Percentiles rank a stretch among this genome's conserved stretches.
Evolutionary conservation across 2,329 filamentous ascomycete species (phyloP).

Genomic region (Epichloe elymi): DNA sequence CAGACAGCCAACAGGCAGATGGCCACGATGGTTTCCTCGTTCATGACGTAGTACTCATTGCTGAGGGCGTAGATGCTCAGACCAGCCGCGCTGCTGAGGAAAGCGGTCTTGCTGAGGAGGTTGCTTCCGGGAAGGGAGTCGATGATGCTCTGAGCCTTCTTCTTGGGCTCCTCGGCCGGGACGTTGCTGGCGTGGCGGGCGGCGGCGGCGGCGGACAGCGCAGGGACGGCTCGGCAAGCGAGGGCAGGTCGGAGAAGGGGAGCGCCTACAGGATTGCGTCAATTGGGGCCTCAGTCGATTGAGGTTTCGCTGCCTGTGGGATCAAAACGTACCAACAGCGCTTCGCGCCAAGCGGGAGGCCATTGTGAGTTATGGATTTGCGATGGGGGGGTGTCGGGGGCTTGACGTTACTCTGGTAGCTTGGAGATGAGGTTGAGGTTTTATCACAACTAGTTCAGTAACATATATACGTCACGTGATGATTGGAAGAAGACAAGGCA

Average conservation of each 20-base stretch:
- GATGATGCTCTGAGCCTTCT: slow-evolving; percentile 91
- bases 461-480: slow-evolving; percentile 25
- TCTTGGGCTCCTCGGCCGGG: slow-evolving; percentile 80
- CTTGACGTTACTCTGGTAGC: slow-evolving; percentile 32
- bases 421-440: slow-evolving; percentile 37
- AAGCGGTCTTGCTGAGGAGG: slow-evolving; percentile 89
- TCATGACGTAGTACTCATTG: slow-evolving; percentile 99
- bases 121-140: slow-evolving; percentile 87
- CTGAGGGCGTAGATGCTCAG: slow-evolving; percentile 89
- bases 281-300: slow-evolving; percentile 16
- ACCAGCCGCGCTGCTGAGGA: slow-evolving; percentile 85
- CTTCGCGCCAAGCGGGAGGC: slow-evolving; percentile 94
- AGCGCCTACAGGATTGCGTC: slow-evolving; percentile 48
- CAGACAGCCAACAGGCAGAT: slow-evolving; percentile 90
- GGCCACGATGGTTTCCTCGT: slow-evolving; percentile 94
- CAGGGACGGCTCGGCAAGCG: slow-evolving; percentile 61
- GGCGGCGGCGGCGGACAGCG: slow-evolving; percentile 53
- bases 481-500: neutral
- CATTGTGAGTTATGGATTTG: slow-evolving; percentile 62
- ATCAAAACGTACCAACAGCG: slow-evolving; percentile 66
- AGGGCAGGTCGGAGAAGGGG: slow-evolving; percentile 77
- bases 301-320: slow-evolving; percentile 6
- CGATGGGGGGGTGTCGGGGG: slow-evolving; percentile 37
- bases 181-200: slow-evolving; percentile 63
- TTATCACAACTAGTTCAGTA: slow-evolving; percentile 32